Conservation (phyloP, 495 filamentous ascomycete genomes). For the Thozetella sp. region DNA sequence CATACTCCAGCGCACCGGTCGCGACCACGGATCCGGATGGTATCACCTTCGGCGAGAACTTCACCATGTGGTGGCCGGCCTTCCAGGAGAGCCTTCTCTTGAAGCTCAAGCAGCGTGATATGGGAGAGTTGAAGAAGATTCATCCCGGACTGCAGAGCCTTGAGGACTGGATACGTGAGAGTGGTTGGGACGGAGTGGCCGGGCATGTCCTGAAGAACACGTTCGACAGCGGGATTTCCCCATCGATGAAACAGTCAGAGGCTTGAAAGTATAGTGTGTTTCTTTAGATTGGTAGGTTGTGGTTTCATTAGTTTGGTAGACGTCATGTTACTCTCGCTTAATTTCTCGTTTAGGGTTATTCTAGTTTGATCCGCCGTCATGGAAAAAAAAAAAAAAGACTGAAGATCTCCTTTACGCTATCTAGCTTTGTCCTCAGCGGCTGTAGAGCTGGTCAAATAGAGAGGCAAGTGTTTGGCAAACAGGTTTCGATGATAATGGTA, state of each 20-base stretch:
- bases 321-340: too few species aligned
- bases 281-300: too few species aligned
- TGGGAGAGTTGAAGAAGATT: slow-evolving; percentile 1
- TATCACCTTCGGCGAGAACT: slow-evolving; percentile 3
- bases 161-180: slow-evolving; percentile 4
- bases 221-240: not conserved
- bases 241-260: not conserved
- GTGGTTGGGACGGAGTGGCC: not conserved
- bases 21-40: not conserved
- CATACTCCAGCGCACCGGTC: not conserved
- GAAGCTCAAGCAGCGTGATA: not conserved
- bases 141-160: not conserved
- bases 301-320: too few species aligned
- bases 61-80: slow-evolving; percentile 3
- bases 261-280: too few species aligned
- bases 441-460: too few species aligned
- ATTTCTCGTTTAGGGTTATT: too few species aligned
- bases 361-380: too few species aligned
- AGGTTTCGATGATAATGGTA: too few species aligned
- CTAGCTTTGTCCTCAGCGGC: too few species aligned
- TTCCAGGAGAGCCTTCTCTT: not conserved
- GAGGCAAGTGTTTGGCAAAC: too few species aligned
- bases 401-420: too few species aligned
- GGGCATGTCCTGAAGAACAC: not conserved
- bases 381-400: too few species aligned